A percentile compares a stretch with the other conserved stretches of the same genome.
phyloP scores from a whole-genome alignment of 228 moss, liverwort and hornwort genomes.

The Sphagnum fallax region DNA sequence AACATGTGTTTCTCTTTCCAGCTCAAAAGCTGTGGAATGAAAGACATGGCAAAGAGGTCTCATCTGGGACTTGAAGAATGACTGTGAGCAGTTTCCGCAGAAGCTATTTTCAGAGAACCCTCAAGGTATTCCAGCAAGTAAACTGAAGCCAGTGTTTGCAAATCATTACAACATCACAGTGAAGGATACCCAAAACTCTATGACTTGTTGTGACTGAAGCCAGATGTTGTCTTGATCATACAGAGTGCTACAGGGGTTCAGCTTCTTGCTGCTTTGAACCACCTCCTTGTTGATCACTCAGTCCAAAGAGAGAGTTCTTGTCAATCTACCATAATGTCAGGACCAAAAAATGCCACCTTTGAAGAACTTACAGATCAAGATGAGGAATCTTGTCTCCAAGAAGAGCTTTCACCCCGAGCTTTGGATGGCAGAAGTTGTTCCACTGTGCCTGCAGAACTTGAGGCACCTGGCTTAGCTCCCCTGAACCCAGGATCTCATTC shows the following conservation, averaged over 20 bases:
- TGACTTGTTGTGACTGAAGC: constrained; percentile 30
- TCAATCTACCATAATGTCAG: no score
- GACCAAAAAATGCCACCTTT: no score
- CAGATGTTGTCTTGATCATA: constrained; percentile 16
- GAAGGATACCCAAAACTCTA: constrained; percentile 24
- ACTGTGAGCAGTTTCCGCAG: constrained; percentile 21
- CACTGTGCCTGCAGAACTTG: no score
- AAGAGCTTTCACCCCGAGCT: no score
- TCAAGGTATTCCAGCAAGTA: constrained; percentile 18
- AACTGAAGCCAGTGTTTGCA: constrained; percentile 21
- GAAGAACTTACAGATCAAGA: no score
- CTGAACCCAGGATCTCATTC: no score
- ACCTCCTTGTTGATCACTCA: no score
- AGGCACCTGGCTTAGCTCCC: no score
- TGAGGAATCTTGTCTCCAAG: no score
- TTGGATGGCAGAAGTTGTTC: no score
- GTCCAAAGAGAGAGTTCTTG: no score
- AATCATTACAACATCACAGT: constrained; percentile 25
- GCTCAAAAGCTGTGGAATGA: background rate
- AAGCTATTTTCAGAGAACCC: constrained; percentile 28
- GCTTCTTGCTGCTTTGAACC: no score
- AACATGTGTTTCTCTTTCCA: constrained; percentile 16
- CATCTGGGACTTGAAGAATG: constrained; percentile 25
- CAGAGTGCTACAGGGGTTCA: background rate
- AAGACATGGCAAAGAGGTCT: background rate